Evolutionary conservation across 1,284 basidiomycete genomes (phyloP), one percentile per base, ranked within the genome.

Genomic region (Boletus albobrunnescens): DNA sequence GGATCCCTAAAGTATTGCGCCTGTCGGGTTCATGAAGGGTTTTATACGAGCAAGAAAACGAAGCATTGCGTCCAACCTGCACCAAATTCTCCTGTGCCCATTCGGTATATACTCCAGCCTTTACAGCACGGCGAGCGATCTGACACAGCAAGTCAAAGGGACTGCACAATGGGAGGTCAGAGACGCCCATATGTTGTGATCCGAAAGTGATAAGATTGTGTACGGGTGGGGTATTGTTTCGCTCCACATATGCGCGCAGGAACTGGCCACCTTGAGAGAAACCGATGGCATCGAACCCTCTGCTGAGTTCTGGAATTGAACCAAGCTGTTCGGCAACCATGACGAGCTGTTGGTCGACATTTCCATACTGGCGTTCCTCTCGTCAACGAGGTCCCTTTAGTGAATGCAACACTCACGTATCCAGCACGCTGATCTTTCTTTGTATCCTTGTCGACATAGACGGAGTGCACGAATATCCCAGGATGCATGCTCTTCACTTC

Each of bases 1-100:
- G 90, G 86, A 68, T 98, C 94, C 32, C 95, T 83, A 68, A 80
- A 98, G 70, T 98, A 99, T 61, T 97, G 93, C 1, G 95, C 95
- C 78, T 92, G 55, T 30, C 40, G 9, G 36, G 36, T n/a, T 23
- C 40, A 31, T 30, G 30, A 23, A n/a, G 44, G 51, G 46, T 39
- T 44, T 42, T 36, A 16, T 33, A 37, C 22, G 28, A 39, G 31
- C n/a, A 31, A 42, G 22, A 26, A 23, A 20, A 43, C 11, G 20
- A 35, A 41, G 41, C 0, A 6, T 20, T 37, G 47, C 26, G 28
- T 33, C 71, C 36, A 52, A 84, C 86, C 75, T 91, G 88, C 33
- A 96, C 68, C 47, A 95, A 65, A 63, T 94, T 85, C 17, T 72
- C 63, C 65, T 96, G 94, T 0, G 87, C 91, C 82, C 85, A 95